Conservation (phyloP, 2,329 filamentous ascomycete species). For the Cordyceps fumosorosea region DNA sequence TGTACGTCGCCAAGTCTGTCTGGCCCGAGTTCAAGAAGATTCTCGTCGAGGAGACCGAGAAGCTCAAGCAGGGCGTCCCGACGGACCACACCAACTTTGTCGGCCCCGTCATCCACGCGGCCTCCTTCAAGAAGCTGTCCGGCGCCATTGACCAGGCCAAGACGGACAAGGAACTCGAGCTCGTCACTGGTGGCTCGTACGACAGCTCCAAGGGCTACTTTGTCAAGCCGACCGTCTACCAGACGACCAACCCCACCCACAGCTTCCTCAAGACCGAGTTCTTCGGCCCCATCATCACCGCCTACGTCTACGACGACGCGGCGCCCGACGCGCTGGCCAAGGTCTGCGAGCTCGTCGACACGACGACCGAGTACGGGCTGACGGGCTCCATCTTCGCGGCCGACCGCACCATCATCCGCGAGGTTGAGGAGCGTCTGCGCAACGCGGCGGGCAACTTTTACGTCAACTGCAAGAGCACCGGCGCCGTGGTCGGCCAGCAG, state of each 20-base stretch:
- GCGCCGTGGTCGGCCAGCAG: conserved; percentile 66
- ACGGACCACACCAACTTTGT: conserved; percentile 70
- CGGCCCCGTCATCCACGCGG: conserved; percentile 78
- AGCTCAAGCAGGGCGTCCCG: conserved; percentile 65
- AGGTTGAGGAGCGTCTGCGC: conserved; percentile 64
- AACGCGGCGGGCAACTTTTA: conserved; percentile 80
- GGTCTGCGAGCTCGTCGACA: conserved; percentile 59
- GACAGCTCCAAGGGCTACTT: conserved; percentile 75
- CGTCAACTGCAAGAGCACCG: conserved; percentile 76
- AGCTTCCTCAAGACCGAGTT: conserved; percentile 70
- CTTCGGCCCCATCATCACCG: conserved; percentile 70
- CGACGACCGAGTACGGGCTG: conserved; percentile 68
- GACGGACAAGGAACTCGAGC: conserved; percentile 62
- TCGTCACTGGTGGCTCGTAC: conserved; percentile 70
- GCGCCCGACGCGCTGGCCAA: conserved; percentile 49
- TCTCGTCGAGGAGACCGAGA: conserved; percentile 61
- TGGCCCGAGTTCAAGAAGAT: conserved; percentile 66
- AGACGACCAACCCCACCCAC: conserved; percentile 66
- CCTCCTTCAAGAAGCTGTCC: conserved; percentile 73
- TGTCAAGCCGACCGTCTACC: conserved; percentile 77
- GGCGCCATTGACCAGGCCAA: conserved; percentile 75
- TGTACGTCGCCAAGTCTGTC: conserved; percentile 69
- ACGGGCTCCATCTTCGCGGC: conserved; percentile 71
- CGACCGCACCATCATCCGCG: conserved; percentile 58
- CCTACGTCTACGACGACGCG: conserved; percentile 72